These are phyloP conservation scores for Torulaspora franciscae DNA, from an alignment of 805 yeast genomes.

Conservation along the genomic window DNA sequence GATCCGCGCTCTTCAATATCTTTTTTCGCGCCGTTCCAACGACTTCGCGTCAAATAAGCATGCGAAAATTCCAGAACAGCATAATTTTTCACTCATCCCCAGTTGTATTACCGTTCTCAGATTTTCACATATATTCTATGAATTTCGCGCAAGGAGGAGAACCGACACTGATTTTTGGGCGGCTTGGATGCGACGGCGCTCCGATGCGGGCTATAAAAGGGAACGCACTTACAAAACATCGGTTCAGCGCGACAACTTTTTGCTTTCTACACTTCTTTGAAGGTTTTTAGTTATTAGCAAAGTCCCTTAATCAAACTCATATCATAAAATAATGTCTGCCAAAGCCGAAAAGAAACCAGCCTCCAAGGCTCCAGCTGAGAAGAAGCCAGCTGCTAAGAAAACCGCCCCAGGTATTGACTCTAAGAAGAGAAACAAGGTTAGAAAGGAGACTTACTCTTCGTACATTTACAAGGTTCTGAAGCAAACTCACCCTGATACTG, in stretches of 20 bases:
- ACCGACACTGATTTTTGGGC: neutral
- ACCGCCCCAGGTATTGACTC: conserved; percentile 71
- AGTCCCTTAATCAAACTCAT: neutral
- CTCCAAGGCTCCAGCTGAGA: conserved; percentile 94
- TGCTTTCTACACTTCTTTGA: neutral
- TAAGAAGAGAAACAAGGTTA: conserved; percentile 79
- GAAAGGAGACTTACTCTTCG: conserved; percentile 94
- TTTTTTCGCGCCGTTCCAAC: conserved; percentile 2
- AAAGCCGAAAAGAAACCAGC: conserved; percentile 65
- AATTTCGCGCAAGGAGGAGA: neutral
- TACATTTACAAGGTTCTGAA: conserved; percentile 93
- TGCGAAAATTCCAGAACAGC: conserved; percentile 8
- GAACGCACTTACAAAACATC: neutral
- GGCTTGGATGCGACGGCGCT: neutral
- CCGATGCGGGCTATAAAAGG: neutral
- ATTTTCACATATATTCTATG: neutral
- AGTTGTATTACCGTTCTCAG: neutral
- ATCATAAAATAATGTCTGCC: conserved; percentile 53
- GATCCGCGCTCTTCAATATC: no score
- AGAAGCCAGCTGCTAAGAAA: conserved; percentile 88
- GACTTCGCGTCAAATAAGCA: conserved; percentile 1
- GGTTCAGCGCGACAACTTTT: neutral
- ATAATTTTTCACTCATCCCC: neutral
- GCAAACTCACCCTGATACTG: conserved; percentile 97
- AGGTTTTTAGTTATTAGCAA: neutral